Evolutionary conservation across 2,329 filamentous ascomycete genomes (phyloP), one percentile per base, ranked within the genome.

Genomic region (Microsporum ferrugineum): DNA sequence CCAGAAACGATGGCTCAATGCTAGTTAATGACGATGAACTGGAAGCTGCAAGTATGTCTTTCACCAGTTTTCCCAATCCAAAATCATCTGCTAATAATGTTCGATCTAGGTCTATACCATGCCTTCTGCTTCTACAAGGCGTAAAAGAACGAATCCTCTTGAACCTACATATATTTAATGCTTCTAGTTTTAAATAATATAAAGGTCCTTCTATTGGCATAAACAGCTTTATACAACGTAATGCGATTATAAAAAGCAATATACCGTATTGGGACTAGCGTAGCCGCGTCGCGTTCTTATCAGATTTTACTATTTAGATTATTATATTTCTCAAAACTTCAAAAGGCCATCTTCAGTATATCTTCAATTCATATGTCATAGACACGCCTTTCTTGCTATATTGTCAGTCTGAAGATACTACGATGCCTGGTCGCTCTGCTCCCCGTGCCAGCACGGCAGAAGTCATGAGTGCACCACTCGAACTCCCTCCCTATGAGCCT

Each of bases 71-170:
- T 34, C 2, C 47, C 34, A 23, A 57, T 2, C 51, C 17, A 7
- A 12, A 12, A 49, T 6, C 51, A n/a, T 4, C 3, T 17, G 17
- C 57, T 57, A 58, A 61, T 12, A 27, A 6, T 33, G 5, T 4
- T 31, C 43, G 14, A 10, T 43, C n/a, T 67, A 70, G 79, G 79
- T 68, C 95, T 97, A 71, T 97, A 97, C 71, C 84, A 95, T 68
- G 91, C 89, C 1, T 97, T 97, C 70, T 96, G 91, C 77, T 97
- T 97, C 75, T 95, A 96, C 76, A 96, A 96, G 79, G 89, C 95
- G 53, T 94, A 79, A 66, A 23, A 23, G 17, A 23, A 23, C 17
- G 17, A 23, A 23, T 23, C 17, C 17, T 23, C 17, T 23, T 1
- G 17, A 23, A 23, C 17, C 17, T 23, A 23, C 17, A 23, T 23